Conservation (phyloP, 352 stramenopile species). For the Globisporangium solare region DNA sequence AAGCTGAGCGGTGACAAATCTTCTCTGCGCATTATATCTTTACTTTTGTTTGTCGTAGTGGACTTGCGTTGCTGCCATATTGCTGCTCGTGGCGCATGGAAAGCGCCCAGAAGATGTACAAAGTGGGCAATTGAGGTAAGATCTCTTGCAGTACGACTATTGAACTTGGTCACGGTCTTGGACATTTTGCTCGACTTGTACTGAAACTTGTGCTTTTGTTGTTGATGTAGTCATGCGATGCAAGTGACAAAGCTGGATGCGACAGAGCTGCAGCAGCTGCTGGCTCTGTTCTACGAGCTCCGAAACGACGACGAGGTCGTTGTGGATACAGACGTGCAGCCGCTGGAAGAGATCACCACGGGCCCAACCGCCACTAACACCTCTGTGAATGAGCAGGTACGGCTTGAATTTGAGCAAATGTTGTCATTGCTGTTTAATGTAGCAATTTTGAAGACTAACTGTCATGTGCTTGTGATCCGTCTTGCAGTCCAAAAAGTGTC, state of each 20-base stretch:
- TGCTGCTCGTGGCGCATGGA: conserved; percentile 60
- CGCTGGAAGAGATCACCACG: conserved; percentile 19
- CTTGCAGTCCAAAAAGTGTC: conserved; percentile 37
- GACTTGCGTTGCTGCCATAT: conserved; percentile 55
- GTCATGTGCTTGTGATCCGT: background rate
- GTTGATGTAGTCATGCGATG: conserved; percentile 24
- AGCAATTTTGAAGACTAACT: background rate
- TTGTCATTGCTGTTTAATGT: background rate
- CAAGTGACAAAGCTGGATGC: conserved; percentile 56
- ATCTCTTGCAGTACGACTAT: background rate
- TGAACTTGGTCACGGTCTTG: background rate
- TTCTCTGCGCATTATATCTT: conserved; percentile 4
- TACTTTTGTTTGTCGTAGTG: conserved; percentile 32
- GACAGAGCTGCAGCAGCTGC: conserved; percentile 57
- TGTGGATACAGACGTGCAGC: conserved; percentile 49
- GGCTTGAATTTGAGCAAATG: background rate
- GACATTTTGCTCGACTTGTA: background rate
- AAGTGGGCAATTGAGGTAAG: conserved; percentile 41
- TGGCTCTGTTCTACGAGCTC: conserved; percentile 63
- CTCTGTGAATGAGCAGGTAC: conserved; percentile 2
- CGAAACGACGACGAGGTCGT: conserved; percentile 51
- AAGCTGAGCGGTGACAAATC: background rate
- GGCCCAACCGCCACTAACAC: conserved; percentile 13
- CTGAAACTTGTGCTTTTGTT: background rate
- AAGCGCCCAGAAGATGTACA: conserved; percentile 35